phyloP scores from a whole-genome alignment of 2,329 filamentous ascomycete species.

The Scorias spongiosa region DNA sequence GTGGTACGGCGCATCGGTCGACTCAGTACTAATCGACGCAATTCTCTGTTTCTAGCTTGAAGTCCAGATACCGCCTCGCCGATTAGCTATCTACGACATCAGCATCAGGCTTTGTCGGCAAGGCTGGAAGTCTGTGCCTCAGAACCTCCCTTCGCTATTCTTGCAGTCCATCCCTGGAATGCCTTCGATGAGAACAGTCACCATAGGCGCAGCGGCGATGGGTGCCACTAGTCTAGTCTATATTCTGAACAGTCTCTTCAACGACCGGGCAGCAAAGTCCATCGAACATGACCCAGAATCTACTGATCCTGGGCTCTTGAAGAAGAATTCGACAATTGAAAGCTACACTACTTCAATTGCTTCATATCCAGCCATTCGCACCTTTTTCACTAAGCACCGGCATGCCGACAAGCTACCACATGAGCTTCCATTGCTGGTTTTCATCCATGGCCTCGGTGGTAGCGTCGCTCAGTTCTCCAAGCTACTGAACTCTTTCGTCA shows the following conservation, averaged over 20 bases:
- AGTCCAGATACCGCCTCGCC: too few relatives aligned
- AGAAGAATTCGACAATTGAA: conserved; percentile 55
- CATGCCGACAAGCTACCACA: conserved; percentile 69
- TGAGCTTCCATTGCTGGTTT: conserved; percentile 69
- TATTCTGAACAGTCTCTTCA: neutral
- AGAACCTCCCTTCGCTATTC: too few relatives aligned
- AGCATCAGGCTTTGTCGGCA: too few relatives aligned
- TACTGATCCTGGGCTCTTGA: conserved; percentile 67
- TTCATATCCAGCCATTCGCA: conserved; percentile 60
- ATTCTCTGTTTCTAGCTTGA: too few relatives aligned
- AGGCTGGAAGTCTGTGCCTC: too few relatives aligned
- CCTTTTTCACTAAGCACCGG: conserved; percentile 70
- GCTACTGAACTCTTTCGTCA: conserved; percentile 64
- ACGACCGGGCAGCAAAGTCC: neutral
- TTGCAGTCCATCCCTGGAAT: too few relatives aligned
- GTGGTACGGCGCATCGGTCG: too few relatives aligned
- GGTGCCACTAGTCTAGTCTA: neutral
- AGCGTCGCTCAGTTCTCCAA: conserved; percentile 78
- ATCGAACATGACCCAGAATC: neutral
- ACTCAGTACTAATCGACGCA: too few relatives aligned
- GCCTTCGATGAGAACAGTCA: neutral
- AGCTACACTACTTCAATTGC: conserved; percentile 57
- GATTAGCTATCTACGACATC: too few relatives aligned
- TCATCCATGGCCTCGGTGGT: conserved; percentile 86
- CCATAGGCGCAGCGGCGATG: neutral